Evolutionary conservation across 352 stramenopile genomes (phyloP).

Genomic region (Globisporangium splendens): DNA sequence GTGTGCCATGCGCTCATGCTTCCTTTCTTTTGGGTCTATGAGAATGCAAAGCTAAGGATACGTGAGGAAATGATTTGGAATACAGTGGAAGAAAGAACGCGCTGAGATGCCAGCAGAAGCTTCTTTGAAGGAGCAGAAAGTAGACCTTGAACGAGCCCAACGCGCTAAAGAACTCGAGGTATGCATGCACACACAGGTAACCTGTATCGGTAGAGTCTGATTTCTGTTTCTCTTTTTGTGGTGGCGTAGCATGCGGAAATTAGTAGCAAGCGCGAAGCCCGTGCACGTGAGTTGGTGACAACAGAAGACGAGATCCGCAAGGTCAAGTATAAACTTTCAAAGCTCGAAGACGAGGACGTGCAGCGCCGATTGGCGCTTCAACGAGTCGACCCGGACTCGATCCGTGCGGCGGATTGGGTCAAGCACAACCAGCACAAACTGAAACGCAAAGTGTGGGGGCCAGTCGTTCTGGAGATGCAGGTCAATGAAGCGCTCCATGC

Average conservation of each 20-base stretch:
- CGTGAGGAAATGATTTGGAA: no score
- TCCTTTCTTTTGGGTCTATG: neutral
- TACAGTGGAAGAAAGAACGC: conserved; percentile 60
- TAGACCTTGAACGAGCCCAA: conserved; percentile 59
- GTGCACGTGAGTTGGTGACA: conserved; percentile 38
- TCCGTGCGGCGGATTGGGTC: conserved; percentile 75
- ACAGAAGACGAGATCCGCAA: conserved; percentile 54
- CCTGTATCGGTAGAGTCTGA: no score
- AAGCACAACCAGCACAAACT: conserved; percentile 64
- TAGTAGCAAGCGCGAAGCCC: conserved; percentile 57
- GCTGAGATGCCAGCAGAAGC: conserved; percentile 44
- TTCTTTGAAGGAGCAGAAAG: conserved; percentile 55
- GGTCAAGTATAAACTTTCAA: conserved; percentile 47
- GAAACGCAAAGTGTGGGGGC: conserved; percentile 78
- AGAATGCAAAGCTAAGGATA: no score
- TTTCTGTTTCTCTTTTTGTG: no score
- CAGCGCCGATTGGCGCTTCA: conserved; percentile 62
- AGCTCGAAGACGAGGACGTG: conserved; percentile 73
- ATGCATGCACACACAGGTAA: neutral
- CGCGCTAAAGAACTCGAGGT: conserved; percentile 73
- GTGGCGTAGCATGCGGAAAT: conserved; percentile 60
- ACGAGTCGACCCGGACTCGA: conserved; percentile 59
- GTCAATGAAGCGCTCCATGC: conserved; percentile 74
- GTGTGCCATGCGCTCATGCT: neutral
- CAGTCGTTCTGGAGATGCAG: conserved; percentile 81